A percentile compares a stretch with the other conserved stretches of the same genome.
phyloP scores from a whole-genome alignment of 2,329 filamentous ascomycete genomes.

The Sarocladiaceae sp. region DNA sequence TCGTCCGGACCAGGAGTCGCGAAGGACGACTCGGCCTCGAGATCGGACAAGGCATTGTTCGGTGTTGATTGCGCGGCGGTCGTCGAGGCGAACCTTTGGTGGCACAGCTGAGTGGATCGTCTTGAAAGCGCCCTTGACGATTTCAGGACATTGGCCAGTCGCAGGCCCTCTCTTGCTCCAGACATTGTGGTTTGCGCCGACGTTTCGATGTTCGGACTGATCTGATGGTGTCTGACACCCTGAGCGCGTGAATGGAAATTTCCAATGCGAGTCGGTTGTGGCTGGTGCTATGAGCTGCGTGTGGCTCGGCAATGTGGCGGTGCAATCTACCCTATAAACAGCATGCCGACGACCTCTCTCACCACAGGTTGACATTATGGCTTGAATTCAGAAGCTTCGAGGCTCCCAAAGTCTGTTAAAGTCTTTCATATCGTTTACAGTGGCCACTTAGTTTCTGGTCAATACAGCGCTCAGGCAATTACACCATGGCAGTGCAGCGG shows the following conservation, averaged over 20 bases:
- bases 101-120: slow-evolving; percentile 19
- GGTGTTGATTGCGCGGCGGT: slow-evolving; percentile 27
- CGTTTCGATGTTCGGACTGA: background rate
- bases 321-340: slow-evolving; percentile 5
- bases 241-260: slow-evolving; percentile 13
- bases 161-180: slow-evolving; percentile 35
- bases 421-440: no score
- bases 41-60: slow-evolving; percentile 35
- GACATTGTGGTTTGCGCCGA: slow-evolving; percentile 30
- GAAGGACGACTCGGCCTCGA: slow-evolving; percentile 49
- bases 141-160: slow-evolving; percentile 27
- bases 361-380: no score
- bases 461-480: no score
- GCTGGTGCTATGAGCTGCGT: background rate
- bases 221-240: background rate
- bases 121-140: slow-evolving; percentile 21
- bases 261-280: background rate
- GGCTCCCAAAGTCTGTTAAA: no score
- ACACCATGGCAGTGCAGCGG: no score
- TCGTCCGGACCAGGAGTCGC: slow-evolving; percentile 34
- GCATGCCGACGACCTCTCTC: background rate
- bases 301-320: slow-evolving; percentile 5
- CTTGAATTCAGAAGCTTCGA: background rate
- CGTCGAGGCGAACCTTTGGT: slow-evolving; percentile 43
- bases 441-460: no score